These are phyloP conservation scores for Inonotus hispidus DNA, from an alignment of 1,284 basidiomycete species.

Conservation along the genomic window DNA sequence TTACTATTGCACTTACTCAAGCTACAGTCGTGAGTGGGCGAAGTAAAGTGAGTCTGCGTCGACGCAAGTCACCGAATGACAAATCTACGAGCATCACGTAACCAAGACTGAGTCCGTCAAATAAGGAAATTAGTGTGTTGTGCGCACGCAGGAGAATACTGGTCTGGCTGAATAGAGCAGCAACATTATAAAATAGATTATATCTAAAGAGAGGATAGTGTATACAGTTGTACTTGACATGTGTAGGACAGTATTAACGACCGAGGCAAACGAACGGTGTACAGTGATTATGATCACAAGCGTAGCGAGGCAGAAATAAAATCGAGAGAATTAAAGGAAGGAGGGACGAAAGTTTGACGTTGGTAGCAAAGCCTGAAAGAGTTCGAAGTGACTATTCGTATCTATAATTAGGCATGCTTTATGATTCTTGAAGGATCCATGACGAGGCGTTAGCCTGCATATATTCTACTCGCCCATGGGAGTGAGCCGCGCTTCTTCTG, in stretches of 20 bases:
- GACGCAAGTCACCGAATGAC: not conserved
- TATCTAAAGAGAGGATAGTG: not conserved
- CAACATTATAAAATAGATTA: too few species aligned
- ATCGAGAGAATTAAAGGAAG: not conserved
- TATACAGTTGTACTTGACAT: not conserved
- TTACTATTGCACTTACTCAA: not conserved
- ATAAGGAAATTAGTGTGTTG: too few species aligned
- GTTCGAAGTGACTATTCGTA: not conserved
- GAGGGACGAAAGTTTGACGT: too few species aligned
- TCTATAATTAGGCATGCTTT: not conserved
- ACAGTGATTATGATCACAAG: not conserved
- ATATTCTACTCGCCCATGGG: slow-evolving; percentile 5
- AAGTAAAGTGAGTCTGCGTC: not conserved
- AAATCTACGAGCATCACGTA: not conserved
- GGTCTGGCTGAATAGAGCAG: too few species aligned
- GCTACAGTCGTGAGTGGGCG: not conserved
- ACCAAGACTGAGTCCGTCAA: not conserved
- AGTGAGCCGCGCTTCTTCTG: slow-evolving; percentile 14
- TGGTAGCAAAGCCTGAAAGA: not conserved
- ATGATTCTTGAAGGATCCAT: not conserved
- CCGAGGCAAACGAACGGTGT: not conserved
- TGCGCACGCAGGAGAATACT: too few species aligned
- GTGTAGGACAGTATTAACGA: not conserved
- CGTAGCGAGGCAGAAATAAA: not conserved
- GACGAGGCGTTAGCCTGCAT: not conserved